Conservation (phyloP, 768 basidiomycete genomes). For the Harrya chromipes region DNA sequence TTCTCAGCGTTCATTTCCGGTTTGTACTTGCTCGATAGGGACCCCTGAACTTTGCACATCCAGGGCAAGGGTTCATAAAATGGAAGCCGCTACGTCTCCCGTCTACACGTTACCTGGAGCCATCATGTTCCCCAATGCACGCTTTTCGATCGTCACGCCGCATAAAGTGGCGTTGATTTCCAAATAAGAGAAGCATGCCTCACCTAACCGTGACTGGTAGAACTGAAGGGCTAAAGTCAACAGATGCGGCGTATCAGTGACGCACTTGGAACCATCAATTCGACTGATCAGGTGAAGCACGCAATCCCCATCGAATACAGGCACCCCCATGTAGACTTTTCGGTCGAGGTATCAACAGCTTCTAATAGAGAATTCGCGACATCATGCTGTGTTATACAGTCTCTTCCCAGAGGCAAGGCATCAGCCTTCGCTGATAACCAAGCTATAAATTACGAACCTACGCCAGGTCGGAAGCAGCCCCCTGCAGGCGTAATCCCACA, state of each 20-base stretch:
- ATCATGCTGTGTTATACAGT: conserved; percentile 6
- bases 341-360: conserved; percentile 4
- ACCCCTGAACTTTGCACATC: conserved; percentile 1
- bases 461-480: neutral
- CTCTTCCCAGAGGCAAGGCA: conserved; percentile 3
- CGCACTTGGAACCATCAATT: neutral
- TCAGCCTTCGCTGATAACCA: conserved; percentile 7
- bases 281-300: conserved; percentile 2
- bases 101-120: conserved; percentile 4
- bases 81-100: conserved; percentile 12
- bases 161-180: neutral
- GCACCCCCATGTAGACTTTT: neutral
- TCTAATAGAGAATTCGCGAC: conserved; percentile 20
- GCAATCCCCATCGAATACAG: neutral
- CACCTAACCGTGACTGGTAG: too few species aligned
- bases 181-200: too few species aligned
- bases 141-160: conserved; percentile 13
- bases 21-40: conserved; percentile 1
- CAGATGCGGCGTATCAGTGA: neutral
- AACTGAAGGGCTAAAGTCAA: neutral
- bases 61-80: conserved; percentile 9
- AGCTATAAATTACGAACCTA: conserved; percentile 23
- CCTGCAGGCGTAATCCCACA: neutral
- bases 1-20: conserved; percentile 22
- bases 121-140: neutral